phyloP scores from a whole-genome alignment of 2,329 filamentous ascomycete genomes.

The Cercospora sp. region DNA sequence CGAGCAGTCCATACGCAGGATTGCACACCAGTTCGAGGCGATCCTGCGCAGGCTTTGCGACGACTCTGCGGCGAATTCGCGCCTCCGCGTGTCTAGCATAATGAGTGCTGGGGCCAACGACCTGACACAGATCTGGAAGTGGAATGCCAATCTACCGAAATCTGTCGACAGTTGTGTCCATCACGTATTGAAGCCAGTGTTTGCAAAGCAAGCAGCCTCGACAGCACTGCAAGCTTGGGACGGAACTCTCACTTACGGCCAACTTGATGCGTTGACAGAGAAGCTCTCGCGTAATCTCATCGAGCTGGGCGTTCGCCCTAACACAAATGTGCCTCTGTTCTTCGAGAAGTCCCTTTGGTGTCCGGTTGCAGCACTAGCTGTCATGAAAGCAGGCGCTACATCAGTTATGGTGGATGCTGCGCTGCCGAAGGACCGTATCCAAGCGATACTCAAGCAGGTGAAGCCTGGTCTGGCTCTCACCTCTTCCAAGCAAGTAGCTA shows the following conservation, averaged over 20 bases:
- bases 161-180: conserved; percentile 5
- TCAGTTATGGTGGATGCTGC: conserved; percentile 41
- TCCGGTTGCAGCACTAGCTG: conserved; percentile 41
- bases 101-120: background rate
- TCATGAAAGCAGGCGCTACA: conserved; percentile 43
- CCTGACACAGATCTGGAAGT: conserved; percentile 6
- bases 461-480: conserved; percentile 23
- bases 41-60: background rate
- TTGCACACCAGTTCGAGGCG: background rate
- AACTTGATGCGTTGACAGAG: conserved; percentile 11
- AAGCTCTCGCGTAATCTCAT: conserved; percentile 10
- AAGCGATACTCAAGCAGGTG: conserved; percentile 25
- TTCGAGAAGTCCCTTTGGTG: conserved; percentile 43
- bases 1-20: background rate
- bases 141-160: conserved; percentile 4
- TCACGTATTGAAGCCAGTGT: conserved; percentile 2
- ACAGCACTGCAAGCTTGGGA: conserved; percentile 27
- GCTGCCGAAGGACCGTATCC: conserved; percentile 14
- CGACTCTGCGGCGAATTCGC: background rate
- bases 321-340: conserved; percentile 29
- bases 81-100: background rate
- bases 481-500: background rate
- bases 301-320: background rate
- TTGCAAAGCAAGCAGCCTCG: background rate
- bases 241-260: conserved; percentile 16